Base-by-base conservation (phyloP, 2,329 filamentous ascomycete genomes). In the Byssothecium circinans region DNA sequence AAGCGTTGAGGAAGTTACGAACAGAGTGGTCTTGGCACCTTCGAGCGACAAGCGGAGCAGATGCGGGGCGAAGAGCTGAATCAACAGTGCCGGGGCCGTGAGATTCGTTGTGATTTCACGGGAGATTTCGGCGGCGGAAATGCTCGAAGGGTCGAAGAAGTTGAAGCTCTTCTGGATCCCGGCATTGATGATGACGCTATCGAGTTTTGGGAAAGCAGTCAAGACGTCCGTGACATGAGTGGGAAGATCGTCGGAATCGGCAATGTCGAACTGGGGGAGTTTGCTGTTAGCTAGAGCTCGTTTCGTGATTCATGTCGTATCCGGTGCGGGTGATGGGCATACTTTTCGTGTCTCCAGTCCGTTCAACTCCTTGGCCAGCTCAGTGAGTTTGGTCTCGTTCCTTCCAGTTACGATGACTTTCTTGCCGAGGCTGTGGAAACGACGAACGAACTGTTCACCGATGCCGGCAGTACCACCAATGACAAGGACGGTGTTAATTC, bases 381-480 rank as follows among this genome's bases (percentile, higher is more conserved):
- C 14, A 12, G 19, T n/a, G 17, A 47, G 38, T 6, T 15, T 30
- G 23, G n/a, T 14, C n/a, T 32, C n/a, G 6, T 33, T 34, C 1
- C 45, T 38, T 8, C 45, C 45, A 7, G 45, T 47, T 2, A 38
- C 33, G 32, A 47, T 72, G 39, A 81, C 75, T 41, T 76, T 77
- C 50, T 80, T 80, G 41, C 72, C 73, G 43, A 56, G 51, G 23
- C 45, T 45, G 43, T 78, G 68, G 41, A 81, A 68, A 47, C 77
- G 75, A 38, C 77, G 58, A 0, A 77, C 71, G 15, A 82, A 65
- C 1, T 74, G 77, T 45, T 72, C 72, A 42, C 79, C 78, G 18
- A 82, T 79, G 27, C 79, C 80, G 15, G 78, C 78, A 0, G 68
- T 78, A 15, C 78, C 80, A 4, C 79, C 58, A 23, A 60, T 60